Conservation (phyloP, 1,284 basidiomycete genomes). For the Meira nashicola region DNA sequence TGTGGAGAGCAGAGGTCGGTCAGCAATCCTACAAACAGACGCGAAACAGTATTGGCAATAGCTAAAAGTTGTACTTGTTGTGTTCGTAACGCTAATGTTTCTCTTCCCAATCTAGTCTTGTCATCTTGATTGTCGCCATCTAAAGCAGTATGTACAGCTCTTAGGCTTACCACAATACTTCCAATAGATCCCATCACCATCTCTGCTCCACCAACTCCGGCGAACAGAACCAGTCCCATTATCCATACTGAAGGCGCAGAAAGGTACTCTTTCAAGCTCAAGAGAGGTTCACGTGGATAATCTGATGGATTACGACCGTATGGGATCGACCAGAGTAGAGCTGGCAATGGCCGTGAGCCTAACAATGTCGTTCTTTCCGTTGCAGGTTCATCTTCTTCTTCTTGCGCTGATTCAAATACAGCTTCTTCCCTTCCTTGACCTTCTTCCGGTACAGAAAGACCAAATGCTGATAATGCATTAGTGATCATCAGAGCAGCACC, state of each 20-base stretch:
- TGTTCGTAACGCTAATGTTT: constrained; percentile 8
- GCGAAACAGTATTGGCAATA: constrained; percentile 19
- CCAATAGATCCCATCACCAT: constrained; percentile 25
- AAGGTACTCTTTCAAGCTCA: background rate
- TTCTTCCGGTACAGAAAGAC: background rate
- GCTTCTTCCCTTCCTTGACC: background rate
- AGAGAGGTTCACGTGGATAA: background rate
- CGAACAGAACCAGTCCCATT: constrained; percentile 19
- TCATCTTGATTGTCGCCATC: background rate
- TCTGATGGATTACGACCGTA: no score
- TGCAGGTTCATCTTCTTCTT: background rate
- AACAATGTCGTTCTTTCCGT: background rate
- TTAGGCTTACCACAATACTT: constrained; percentile 16
- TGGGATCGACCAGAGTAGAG: no score
- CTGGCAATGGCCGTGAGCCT: no score
- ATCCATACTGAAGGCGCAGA: constrained; percentile 13
- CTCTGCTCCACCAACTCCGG: constrained; percentile 19
- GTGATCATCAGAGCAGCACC: constrained; percentile 13
- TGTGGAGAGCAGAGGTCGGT: constrained; percentile 13
- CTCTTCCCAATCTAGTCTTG: constrained; percentile 1
- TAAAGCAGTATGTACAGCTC: background rate
- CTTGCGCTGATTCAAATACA: background rate
- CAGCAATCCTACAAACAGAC: constrained; percentile 18
- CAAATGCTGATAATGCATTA: constrained; percentile 19
- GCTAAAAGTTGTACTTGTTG: constrained; percentile 11